Evolutionary conservation across 345 rosid species (phyloP).

Genomic region (Noccaea caerulescens): DNA sequence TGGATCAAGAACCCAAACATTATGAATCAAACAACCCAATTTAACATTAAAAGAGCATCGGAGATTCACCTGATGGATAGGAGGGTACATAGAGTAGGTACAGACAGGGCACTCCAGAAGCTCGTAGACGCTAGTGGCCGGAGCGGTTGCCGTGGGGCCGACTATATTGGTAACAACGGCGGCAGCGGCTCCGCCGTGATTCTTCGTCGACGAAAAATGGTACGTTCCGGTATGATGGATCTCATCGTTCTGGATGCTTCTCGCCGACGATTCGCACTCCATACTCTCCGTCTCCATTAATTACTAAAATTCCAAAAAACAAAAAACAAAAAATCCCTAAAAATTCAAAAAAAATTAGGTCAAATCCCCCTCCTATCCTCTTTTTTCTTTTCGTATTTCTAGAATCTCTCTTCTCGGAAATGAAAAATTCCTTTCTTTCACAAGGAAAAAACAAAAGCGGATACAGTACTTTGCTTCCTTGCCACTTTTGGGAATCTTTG

Average conservation of each 20-base stretch:
- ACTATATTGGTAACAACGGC: slow-evolving; percentile 47
- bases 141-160: slow-evolving; percentile 67
- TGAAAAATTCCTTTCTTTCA: slow-evolving; percentile 36
- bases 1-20: slow-evolving; percentile 15
- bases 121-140: slow-evolving; percentile 92
- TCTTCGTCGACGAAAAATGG: slow-evolving; percentile 70
- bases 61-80: slow-evolving; percentile 87
- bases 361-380: slow-evolving; percentile 3
- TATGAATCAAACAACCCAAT: neutral
- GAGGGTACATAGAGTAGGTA: slow-evolving; percentile 98
- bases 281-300: slow-evolving; percentile 78
- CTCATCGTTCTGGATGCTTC: slow-evolving; percentile 73
- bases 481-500: slow-evolving; percentile 37
- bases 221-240: slow-evolving; percentile 55
- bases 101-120: slow-evolving; percentile 98
- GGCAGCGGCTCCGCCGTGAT: slow-evolving; percentile 42
- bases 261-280: slow-evolving; percentile 73
- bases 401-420: slow-evolving; percentile 24
- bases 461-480: slow-evolving; percentile 41
- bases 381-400: neutral
- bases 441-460: neutral
- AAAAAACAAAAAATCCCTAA: slow-evolving; percentile 28
- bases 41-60: neutral
- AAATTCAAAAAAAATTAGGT: slow-evolving; percentile 26
- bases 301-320: neutral